These are phyloP conservation scores for Seiridium cupressi DNA, from an alignment of 2,329 filamentous ascomycete genomes.

Conservation along the genomic window DNA sequence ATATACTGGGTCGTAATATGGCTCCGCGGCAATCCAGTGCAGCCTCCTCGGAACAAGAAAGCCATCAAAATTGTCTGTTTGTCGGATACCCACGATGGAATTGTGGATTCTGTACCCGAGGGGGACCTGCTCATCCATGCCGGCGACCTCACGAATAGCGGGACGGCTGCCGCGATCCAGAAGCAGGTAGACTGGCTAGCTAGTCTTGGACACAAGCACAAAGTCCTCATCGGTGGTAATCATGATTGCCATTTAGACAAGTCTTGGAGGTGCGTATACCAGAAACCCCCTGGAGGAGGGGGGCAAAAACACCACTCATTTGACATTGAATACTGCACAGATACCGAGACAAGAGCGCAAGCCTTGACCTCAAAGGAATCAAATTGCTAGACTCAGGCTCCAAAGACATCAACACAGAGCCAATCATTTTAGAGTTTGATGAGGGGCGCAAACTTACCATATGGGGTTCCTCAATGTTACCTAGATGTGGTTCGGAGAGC, in stretches of 20 bases:
- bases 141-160: constrained; percentile 77
- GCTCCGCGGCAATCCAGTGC: constrained; percentile 66
- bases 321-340: neutral
- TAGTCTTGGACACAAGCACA: constrained; percentile 71
- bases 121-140: constrained; percentile 89
- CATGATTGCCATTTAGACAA: constrained; percentile 86
- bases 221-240: constrained; percentile 82
- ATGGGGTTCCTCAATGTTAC: constrained; percentile 81
- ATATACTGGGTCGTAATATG: constrained; percentile 64
- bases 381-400: too few relatives aligned
- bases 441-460: constrained; percentile 62
- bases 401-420: neutral
- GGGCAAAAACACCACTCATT: neutral
- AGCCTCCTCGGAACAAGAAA: constrained; percentile 50
- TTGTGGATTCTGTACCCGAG: constrained; percentile 58
- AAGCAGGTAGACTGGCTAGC: constrained; percentile 81
- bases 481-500: constrained; percentile 64
- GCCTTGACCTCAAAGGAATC: constrained; percentile 49
- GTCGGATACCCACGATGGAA: constrained; percentile 79
- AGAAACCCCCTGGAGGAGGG: too few relatives aligned
- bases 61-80: constrained; percentile 80
- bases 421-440: constrained; percentile 57
- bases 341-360: constrained; percentile 41
- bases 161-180: constrained; percentile 73
- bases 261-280: constrained; percentile 20